phyloP scores from a whole-genome alignment of 306 rosid genomes.

The Dryas alaskensis region DNA sequence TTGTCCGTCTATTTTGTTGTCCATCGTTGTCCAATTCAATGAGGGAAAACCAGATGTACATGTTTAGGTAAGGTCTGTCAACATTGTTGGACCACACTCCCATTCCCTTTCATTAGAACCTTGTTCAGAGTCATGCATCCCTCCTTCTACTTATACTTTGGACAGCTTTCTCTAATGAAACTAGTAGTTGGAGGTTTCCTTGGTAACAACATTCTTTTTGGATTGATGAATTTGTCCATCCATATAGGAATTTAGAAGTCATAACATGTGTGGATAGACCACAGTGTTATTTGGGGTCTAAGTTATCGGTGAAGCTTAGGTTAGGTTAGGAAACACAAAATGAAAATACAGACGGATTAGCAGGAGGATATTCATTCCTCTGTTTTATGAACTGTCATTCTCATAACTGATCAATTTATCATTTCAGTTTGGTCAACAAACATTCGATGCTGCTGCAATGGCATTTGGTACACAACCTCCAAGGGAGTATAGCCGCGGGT shows the following conservation, averaged over 20 bases:
- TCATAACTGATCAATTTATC: conserved; percentile 33
- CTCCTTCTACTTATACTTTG: neutral
- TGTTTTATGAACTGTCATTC: conserved; percentile 17
- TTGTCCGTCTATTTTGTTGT: neutral
- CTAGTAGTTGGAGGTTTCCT: no score
- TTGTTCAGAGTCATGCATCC: neutral
- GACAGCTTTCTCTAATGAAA: neutral
- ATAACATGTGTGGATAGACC: neutral
- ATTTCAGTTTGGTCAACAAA: conserved; percentile 65
- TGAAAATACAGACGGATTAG: neutral
- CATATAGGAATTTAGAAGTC: neutral
- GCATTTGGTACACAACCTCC: conserved; percentile 65
- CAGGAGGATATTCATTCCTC: conserved; percentile 16
- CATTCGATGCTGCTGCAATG: conserved; percentile 58
- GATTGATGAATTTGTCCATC: neutral
- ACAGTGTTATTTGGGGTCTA: neutral
- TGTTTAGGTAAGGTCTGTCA: neutral
- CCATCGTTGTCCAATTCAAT: neutral
- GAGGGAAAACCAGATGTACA: neutral
- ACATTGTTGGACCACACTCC: neutral
- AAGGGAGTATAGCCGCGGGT: conserved; percentile 68
- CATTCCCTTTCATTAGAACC: conserved; percentile 6
- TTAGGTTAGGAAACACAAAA: neutral
- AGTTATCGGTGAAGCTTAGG: neutral
- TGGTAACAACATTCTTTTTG: neutral